Percentiles rank a stretch among this genome's conserved stretches.
phyloP scores from a whole-genome alignment of 2,329 filamentous ascomycete species.

The Trichoderma cornu-damae region DNA sequence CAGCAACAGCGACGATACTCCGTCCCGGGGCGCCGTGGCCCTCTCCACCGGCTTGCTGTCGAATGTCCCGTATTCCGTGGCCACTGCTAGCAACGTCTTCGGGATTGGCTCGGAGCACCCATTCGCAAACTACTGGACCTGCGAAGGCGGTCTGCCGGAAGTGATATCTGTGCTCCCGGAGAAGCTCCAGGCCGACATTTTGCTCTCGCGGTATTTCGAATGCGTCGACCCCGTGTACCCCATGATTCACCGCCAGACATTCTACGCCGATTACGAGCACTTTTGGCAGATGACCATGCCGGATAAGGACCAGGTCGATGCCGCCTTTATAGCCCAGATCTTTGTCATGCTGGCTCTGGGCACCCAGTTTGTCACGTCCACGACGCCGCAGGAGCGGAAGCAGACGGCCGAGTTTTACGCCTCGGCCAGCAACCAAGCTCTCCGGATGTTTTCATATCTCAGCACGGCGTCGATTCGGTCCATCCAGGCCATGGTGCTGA shows the following conservation, averaged over 20 bases:
- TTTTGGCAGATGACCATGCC: conserved; percentile 61
- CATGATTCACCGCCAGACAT: conserved; percentile 69
- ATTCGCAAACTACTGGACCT: conserved; percentile 82
- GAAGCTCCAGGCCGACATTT: conserved; percentile 68
- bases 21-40: conserved; percentile 48
- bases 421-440: conserved; percentile 71
- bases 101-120: conserved; percentile 75
- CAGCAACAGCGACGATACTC: conserved; percentile 39
- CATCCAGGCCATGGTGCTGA: conserved; percentile 74
- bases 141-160: conserved; percentile 67
- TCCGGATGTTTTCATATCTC: conserved; percentile 70
- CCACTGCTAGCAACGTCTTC: conserved; percentile 70
- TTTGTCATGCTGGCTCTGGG: conserved; percentile 75
- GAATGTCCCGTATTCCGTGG: conserved; percentile 65
- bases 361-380: conserved; percentile 66
- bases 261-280: conserved; percentile 71
- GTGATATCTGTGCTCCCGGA: conserved; percentile 70
- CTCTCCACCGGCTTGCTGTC: conserved; percentile 60
- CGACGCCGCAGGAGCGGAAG: conserved; percentile 56
- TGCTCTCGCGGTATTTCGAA: conserved; percentile 60
- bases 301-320: conserved; percentile 59
- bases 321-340: conserved; percentile 64
- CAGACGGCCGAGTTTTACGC: conserved; percentile 78
- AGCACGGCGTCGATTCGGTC: conserved; percentile 68
- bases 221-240: conserved; percentile 76